phyloP scores from a whole-genome alignment of 331 rosid genomes.

The Quercus phellos region DNA sequence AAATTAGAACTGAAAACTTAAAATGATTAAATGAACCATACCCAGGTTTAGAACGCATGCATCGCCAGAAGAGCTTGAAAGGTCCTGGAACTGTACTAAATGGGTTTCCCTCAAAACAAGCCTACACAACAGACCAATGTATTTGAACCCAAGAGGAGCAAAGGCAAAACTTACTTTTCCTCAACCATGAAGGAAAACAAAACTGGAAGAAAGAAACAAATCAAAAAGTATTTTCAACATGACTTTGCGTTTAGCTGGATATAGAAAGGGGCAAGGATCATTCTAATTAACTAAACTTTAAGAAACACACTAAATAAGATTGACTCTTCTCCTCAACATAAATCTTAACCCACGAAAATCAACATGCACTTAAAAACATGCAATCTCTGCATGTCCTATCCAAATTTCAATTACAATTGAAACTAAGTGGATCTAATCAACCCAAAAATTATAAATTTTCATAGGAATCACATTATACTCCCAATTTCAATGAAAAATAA shows the following conservation, averaged over 20 bases:
- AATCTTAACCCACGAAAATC: neutral
- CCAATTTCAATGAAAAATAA: neutral
- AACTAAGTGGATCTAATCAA: neutral
- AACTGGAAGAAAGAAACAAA: neutral
- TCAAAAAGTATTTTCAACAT: neutral
- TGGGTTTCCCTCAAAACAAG: constrained; percentile 93
- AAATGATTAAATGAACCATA: constrained; percentile 25
- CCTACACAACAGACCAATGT: constrained; percentile 39
- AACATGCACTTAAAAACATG: neutral
- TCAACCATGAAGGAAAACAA: neutral
- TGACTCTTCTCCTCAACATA: neutral
- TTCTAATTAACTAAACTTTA: neutral
- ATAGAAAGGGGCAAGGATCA: neutral
- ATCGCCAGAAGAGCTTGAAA: constrained; percentile 88
- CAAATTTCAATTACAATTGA: neutral
- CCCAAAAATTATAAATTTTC: neutral
- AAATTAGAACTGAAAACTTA: neutral
- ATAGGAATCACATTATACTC: neutral
- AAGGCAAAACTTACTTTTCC: neutral
- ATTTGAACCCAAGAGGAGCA: neutral
- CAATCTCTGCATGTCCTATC: neutral
- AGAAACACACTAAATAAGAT: neutral
- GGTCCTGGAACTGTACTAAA: constrained; percentile 93
- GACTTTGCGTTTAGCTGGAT: neutral
- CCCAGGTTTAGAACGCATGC: constrained; percentile 98